A percentile compares a stretch with the other conserved stretches of the same genome.
phyloP scores from a whole-genome alignment of 2,329 filamentous ascomycete species.

The Cordyceps farinosa region DNA sequence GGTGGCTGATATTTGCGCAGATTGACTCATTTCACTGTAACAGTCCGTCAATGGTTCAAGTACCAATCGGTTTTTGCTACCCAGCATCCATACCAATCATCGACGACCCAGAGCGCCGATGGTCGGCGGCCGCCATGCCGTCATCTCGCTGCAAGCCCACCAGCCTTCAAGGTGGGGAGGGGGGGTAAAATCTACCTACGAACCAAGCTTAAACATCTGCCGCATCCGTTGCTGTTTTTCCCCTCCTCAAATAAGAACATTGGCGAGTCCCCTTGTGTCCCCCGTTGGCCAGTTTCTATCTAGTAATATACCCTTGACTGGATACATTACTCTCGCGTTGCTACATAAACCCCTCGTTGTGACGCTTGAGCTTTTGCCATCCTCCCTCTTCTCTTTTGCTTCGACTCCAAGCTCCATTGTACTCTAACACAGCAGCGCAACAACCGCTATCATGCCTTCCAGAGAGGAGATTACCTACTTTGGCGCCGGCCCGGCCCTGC shows the following conservation, averaged over 20 bases:
- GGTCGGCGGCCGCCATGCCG: slow-evolving; percentile 4
- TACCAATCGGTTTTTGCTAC: too few species aligned
- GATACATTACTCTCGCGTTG: slow-evolving; percentile 13
- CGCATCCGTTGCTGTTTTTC: slow-evolving; percentile 5
- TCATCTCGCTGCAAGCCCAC: slow-evolving; percentile 1
- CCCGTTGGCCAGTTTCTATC: slow-evolving; percentile 9
- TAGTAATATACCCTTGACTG: slow-evolving; percentile 18
- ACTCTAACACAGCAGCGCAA: slow-evolving; percentile 7
- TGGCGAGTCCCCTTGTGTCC: neutral
- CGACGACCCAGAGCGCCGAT: neutral
- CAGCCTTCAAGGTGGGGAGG: slow-evolving; percentile 18
- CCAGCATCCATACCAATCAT: neutral
- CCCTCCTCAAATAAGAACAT: neutral
- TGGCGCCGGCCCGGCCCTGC: slow-evolving; percentile 81
- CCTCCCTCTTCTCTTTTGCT: neutral
- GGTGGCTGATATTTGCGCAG: neutral
- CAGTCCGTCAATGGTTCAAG: too few species aligned
- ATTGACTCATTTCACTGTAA: neutral
- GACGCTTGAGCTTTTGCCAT: slow-evolving; percentile 8
- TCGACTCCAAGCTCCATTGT: slow-evolving; percentile 1
- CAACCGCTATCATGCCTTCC: slow-evolving; percentile 54
- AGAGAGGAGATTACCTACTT: slow-evolving; percentile 79
- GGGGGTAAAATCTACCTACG: neutral
- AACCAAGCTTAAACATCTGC: slow-evolving; percentile 13
- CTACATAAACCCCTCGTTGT: slow-evolving; percentile 17